A percentile compares a stretch with the other conserved stretches of the same genome.
Conservation (phyloP, 2,329 filamentous ascomycete species). For the Colletotrichum sp. region DNA sequence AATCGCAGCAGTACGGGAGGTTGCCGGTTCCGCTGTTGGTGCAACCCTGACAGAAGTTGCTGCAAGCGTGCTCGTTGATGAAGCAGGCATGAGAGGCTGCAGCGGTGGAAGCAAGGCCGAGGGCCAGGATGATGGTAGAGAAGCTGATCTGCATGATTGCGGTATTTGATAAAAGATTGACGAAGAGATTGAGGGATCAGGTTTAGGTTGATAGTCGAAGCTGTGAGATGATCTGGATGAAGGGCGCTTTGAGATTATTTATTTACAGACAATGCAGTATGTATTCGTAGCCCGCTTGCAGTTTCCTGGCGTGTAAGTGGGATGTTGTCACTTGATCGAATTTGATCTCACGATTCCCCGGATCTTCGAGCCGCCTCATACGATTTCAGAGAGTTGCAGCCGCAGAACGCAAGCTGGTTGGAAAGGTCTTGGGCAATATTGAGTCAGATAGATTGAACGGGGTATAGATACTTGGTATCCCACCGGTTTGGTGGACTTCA, state of each 20-base stretch:
- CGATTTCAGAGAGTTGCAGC: background rate
- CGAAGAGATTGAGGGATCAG: accelerated
- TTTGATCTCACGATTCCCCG: background rate
- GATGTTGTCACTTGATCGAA: background rate
- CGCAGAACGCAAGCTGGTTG: background rate
- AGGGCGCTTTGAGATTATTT: background rate
- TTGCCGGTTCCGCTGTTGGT: background rate
- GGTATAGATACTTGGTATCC: background rate
- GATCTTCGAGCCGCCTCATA: background rate
- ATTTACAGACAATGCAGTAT: background rate
- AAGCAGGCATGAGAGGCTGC: background rate
- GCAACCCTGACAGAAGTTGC: background rate
- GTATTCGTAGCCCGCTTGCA: background rate
- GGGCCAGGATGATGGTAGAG: background rate
- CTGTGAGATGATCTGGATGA: background rate
- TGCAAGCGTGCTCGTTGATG: background rate
- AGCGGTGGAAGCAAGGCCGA: background rate
- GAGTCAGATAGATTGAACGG: background rate
- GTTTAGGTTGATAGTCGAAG: background rate
- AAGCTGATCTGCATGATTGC: background rate
- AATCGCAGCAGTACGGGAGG: background rate
- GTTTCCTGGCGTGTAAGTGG: background rate
- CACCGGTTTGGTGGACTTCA: background rate
- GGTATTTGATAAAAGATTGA: background rate
- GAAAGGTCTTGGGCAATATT: background rate